These are phyloP conservation scores for Sporisorium sorghi DNA, from an alignment of 1,284 basidiomycete species.

Conservation along the genomic window DNA sequence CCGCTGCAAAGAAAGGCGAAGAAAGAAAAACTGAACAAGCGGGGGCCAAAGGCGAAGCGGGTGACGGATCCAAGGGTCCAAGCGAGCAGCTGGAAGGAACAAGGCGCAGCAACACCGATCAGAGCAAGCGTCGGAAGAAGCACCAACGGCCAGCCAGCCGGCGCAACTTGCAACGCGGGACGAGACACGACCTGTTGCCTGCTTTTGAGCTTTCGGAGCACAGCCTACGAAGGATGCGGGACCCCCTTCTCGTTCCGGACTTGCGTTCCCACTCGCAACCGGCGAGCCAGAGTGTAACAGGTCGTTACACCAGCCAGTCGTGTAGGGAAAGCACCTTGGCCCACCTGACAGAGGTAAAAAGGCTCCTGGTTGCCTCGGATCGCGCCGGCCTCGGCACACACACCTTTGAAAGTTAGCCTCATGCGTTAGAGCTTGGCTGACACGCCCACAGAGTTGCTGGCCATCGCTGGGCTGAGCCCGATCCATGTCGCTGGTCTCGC, in stretches of 20 bases:
- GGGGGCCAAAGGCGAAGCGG: background rate
- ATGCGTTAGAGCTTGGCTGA: background rate
- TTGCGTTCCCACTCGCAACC: background rate
- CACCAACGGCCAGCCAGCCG: background rate
- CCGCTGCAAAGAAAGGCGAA: background rate
- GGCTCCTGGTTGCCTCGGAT: background rate
- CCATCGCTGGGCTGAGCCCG: background rate
- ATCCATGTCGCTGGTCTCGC: background rate
- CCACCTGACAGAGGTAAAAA: too few species aligned
- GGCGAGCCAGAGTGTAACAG: background rate
- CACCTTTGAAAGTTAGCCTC: background rate
- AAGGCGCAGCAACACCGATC: constrained; percentile 5
- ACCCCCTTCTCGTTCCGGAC: background rate
- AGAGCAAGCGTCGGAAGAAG: background rate
- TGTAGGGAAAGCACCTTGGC: background rate
- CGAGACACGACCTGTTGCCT: background rate
- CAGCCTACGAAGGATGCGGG: too few species aligned
- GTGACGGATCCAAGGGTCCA: background rate
- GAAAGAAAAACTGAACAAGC: background rate
- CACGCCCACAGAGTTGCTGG: background rate
- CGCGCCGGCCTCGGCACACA: background rate
- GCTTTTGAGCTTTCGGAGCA: background rate
- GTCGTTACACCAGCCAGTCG: background rate
- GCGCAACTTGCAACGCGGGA: background rate
- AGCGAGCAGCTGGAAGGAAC: background rate